Base-by-base conservation (phyloP, 495 filamentous ascomycete species). In the Xylaria nigripes region DNA sequence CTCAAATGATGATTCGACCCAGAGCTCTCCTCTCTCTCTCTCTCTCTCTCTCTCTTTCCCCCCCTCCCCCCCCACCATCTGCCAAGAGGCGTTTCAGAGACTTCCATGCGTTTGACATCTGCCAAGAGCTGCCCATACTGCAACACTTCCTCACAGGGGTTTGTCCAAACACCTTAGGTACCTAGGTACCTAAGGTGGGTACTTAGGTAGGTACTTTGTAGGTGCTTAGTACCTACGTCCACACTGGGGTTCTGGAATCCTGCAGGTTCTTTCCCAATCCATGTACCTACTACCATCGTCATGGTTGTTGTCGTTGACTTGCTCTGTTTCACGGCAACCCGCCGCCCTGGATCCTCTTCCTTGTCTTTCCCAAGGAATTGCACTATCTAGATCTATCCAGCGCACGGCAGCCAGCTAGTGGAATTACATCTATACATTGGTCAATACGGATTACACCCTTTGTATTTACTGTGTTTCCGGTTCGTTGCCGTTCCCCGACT, bases 91-190 rank as follows among this genome's bases (percentile, higher is more conserved):
- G 38, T 43, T 43, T 42, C 36, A 38, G 25, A 4, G 48, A 54
- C 29, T 54, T 48, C 36, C 36, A 40, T 40, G 51, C 24, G 51
- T 48, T 54, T 54, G 51, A 54, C 51, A 51, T 40, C 25, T 51
- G 49, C 49, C 25, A 44, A 29, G 34, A 25, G 13, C 2, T 36
- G 32, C 6, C 32, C n/a, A 29, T 38, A 42, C 23, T 19, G 19
- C 16, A 19, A 34, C 12, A 21, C n/a, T n/a, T n/a, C n/a, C n/a
- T n/a, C n/a, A n/a, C 19, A 23, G 30, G 45, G n/a, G 27, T 18
- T 41, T 27, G 19, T 23, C 18, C 47, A 49, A 29, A 29, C 16
- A 29, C 25, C 9, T 29, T 9, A 29, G 3, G 9, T 3, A 29
- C 25, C 25, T 9, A 29, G 4, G 25, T n/a, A n/a, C n/a, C n/a